Base-by-base conservation (phyloP, 257 asterid genomes). In the Verbascum thapsus region DNA sequence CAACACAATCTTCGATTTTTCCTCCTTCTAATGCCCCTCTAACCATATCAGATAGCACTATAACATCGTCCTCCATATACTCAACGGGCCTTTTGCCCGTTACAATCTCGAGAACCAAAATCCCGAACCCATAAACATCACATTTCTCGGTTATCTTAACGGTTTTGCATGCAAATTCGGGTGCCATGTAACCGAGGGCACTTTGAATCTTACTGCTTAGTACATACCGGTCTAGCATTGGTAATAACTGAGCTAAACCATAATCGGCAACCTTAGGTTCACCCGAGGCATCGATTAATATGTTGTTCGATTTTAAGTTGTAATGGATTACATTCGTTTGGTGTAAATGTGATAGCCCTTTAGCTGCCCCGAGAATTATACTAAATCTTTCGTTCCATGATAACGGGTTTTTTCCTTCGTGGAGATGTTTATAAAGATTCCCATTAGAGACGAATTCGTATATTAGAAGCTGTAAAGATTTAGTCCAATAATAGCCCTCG, bases 171-270 rank as follows among this genome's bases (percentile, higher is more conserved):
- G 94, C 92, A 58, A 88, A 88, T 70, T 88, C 96, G 6, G 96
- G 96, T 15, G 96, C 96, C 96, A 88, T 88, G 81, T 88, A 86
- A 15, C 96, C 96, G 2, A 88, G 82, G 17, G 96, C 95, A 52
- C 96, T 86, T 69, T 88, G 96, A 38, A 88, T 86, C 72, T 88
- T 88, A 72, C 95, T 88, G 68, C 95, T 88, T 69, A 88, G 62
- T 32, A 86, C 84, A 34, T 88, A 88, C 10, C 96, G 85, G 60
- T 88, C 96, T 19, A 88, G 67, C 88, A 80, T 84, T 0, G 96
- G 95, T 43, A 88, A 67, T 53, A 88, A 69, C 50, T 83, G 65
- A 0, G 96, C 96, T 37, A 88, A 58, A 49, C 96, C 95, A 40
- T 78, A 88, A 63, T 88, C 96, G 0, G 96, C 86, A 52, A 88